Conservation (phyloP, 2,329 filamentous ascomycete species). For the Fusarium albidum region DNA sequence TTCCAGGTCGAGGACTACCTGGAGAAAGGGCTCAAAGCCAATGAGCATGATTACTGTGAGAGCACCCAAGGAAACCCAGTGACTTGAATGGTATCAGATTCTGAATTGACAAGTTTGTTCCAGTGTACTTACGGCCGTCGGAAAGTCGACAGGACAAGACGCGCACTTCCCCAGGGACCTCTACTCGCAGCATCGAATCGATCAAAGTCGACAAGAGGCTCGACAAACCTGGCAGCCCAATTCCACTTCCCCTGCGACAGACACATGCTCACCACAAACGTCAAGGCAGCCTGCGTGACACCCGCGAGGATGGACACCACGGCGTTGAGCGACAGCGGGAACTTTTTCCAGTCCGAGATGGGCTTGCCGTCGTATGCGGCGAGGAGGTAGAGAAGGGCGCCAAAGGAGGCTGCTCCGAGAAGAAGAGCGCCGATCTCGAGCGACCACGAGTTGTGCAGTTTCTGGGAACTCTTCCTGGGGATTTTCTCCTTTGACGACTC, state of each 20-base stretch:
- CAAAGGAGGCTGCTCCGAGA: neutral
- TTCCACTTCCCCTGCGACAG: slow-evolving; percentile 30
- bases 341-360: slow-evolving; percentile 16
- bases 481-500: too few species aligned
- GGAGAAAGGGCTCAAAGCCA: slow-evolving; percentile 15
- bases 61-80: slow-evolving; percentile 13
- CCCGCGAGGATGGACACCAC: slow-evolving; percentile 18
- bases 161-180: slow-evolving; percentile 15
- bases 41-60: slow-evolving; percentile 6
- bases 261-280: slow-evolving; percentile 15
- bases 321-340: slow-evolving; percentile 13
- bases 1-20: slow-evolving; percentile 7
- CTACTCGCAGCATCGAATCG: slow-evolving; percentile 28
- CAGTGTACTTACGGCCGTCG: slow-evolving; percentile 24
- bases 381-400: neutral
- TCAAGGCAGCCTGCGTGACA: slow-evolving; percentile 2
- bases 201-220: slow-evolving; percentile 24
- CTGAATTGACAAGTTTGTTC: too few species aligned
- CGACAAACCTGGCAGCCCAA: slow-evolving; percentile 2
- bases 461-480: too few species aligned
- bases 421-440: neutral
- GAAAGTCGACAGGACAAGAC: slow-evolving; percentile 5
- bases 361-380: slow-evolving; percentile 1
- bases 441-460: too few species aligned
- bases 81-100: too few species aligned